Evolutionary conservation across 257 asterid species (phyloP).

Genomic region (Plectranthus barbatus): DNA sequence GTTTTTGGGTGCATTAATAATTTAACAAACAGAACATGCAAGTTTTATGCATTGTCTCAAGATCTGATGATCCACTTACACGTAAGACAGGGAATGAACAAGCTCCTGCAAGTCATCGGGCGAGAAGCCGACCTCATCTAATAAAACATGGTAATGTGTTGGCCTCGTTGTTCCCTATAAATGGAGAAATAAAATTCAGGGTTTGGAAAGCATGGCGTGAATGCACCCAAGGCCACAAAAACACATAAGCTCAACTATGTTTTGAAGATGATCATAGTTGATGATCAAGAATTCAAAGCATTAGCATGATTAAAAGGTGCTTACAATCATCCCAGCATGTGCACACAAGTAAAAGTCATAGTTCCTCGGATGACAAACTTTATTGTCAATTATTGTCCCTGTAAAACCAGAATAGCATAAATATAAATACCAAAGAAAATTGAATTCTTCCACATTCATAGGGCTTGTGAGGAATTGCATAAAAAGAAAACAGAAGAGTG

Average conservation of each 20-base stretch:
- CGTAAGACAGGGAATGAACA: conserved; percentile 79
- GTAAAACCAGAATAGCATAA: conserved; percentile 16
- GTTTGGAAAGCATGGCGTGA: background rate
- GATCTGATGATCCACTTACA: conserved; percentile 39
- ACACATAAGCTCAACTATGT: background rate
- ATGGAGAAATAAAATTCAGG: too few relatives aligned
- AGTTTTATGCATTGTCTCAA: background rate
- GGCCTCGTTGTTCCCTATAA: conserved; percentile 86
- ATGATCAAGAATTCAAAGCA: background rate
- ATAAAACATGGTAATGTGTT: conserved; percentile 73
- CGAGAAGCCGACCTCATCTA: conserved; percentile 72
- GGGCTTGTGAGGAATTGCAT: background rate
- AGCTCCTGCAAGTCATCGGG: conserved; percentile 90
- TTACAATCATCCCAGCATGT: conserved; percentile 91
- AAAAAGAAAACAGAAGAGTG: background rate
- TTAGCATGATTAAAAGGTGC: conserved; percentile 3
- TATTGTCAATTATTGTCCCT: conserved; percentile 85
- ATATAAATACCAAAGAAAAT: background rate
- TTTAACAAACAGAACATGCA: background rate
- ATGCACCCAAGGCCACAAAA: background rate
- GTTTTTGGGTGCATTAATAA: background rate
- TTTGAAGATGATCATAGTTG: background rate
- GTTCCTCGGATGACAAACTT: conserved; percentile 85
- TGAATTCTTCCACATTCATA: background rate
- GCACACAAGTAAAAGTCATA: conserved; percentile 87